phyloP scores from a whole-genome alignment of 768 basidiomycete species.

The Suillus variegatus region DNA sequence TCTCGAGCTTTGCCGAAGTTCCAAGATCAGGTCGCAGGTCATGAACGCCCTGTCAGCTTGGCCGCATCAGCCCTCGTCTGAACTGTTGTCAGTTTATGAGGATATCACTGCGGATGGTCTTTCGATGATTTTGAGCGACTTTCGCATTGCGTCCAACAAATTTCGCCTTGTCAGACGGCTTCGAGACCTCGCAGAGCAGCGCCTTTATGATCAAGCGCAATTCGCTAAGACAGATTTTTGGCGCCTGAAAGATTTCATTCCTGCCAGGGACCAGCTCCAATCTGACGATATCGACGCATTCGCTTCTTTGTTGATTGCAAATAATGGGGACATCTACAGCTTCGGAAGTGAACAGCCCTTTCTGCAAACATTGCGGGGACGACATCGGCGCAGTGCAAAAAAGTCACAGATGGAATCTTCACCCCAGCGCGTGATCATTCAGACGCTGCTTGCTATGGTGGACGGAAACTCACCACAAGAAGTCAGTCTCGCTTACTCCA shows the following conservation, averaged over 20 bases:
- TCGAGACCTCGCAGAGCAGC: slow-evolving; percentile 44
- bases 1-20: slow-evolving; percentile 39
- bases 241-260: slow-evolving; percentile 81
- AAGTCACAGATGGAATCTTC: slow-evolving; percentile 22
- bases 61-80: slow-evolving; percentile 62
- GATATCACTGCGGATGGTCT: slow-evolving; percentile 50
- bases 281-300: slow-evolving; percentile 75
- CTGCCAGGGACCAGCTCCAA: slow-evolving; percentile 51
- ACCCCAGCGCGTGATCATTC: slow-evolving; percentile 52
- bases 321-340: slow-evolving; percentile 62
- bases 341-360: slow-evolving; percentile 53
- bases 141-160: slow-evolving; percentile 68
- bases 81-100: slow-evolving; percentile 45
- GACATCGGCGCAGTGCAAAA: slow-evolving; percentile 26
- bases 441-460: slow-evolving; percentile 59
- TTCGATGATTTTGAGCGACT: slow-evolving; percentile 56
- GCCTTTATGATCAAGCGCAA: slow-evolving; percentile 39
- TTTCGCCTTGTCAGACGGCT: slow-evolving; percentile 74
- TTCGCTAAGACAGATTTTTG: slow-evolving; percentile 75
- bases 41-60: slow-evolving; percentile 68
- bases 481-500: slow-evolving; percentile 60
- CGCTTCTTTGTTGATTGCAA: slow-evolving; percentile 57
- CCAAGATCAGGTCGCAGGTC: slow-evolving; percentile 43
- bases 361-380: slow-evolving; percentile 43
- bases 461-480: slow-evolving; percentile 48